A percentile compares a stretch with the other conserved stretches of the same genome.
These are phyloP conservation scores for Aspergillus floridensis DNA, from an alignment of 2,329 filamentous ascomycete genomes.

Conservation along the genomic window DNA sequence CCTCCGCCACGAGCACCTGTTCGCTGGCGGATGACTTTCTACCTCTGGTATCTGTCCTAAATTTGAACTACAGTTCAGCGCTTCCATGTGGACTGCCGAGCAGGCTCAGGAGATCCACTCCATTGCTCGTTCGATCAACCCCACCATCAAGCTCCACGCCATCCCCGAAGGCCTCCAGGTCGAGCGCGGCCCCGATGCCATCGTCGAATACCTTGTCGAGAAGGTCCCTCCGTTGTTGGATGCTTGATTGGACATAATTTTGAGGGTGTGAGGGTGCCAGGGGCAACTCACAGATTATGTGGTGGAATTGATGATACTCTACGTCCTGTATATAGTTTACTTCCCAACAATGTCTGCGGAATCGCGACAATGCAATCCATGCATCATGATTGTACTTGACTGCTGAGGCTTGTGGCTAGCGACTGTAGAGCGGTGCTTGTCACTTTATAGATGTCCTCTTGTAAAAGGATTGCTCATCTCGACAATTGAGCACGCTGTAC, in stretches of 20 bases:
- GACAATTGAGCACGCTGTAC: too few species aligned
- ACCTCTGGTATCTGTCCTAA: constrained; percentile 6
- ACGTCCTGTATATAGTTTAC: neutral
- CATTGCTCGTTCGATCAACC: constrained; percentile 37
- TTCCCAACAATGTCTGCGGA: neutral
- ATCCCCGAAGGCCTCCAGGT: constrained; percentile 44
- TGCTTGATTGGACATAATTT: constrained; percentile 4
- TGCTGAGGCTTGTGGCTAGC: too few species aligned
- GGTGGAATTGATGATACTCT: neutral
- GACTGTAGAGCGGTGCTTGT: too few species aligned
- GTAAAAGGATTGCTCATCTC: too few species aligned
- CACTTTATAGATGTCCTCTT: too few species aligned
- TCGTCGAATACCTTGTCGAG: constrained; percentile 43
- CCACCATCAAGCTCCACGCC: constrained; percentile 43
- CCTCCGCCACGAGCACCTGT: neutral
- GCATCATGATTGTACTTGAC: neutral
- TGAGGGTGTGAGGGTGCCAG: neutral
- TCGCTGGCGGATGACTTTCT: neutral
- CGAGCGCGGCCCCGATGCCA: constrained; percentile 42
- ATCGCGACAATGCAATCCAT: neutral
- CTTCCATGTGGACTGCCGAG: constrained; percentile 57
- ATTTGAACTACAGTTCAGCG: constrained; percentile 53
- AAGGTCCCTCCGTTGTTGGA: constrained; percentile 41
- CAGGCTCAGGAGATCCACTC: constrained; percentile 39
- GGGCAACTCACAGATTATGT: neutral